Percentiles rank a stretch among this genome's conserved stretches.
These are phyloP conservation scores for Streptanthus diversifolius DNA, from an alignment of 345 rosid species.

Conservation along the genomic window DNA sequence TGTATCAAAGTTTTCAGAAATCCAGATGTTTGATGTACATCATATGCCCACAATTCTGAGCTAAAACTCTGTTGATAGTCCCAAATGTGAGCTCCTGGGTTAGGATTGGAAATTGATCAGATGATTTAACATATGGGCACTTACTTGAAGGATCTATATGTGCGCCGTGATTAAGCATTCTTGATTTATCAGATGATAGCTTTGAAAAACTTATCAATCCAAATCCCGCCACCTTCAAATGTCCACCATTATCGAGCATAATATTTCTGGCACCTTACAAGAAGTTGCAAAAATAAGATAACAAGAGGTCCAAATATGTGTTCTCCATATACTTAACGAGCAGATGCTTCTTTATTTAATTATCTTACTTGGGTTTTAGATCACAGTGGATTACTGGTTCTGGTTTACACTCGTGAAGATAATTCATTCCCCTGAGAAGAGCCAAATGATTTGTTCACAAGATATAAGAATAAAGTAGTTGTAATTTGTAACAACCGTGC, in stretches of 20 bases:
- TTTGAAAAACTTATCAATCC: slow-evolving; percentile 65
- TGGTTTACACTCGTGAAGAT: slow-evolving; percentile 86
- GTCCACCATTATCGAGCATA: slow-evolving; percentile 92
- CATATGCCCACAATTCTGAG: not conserved
- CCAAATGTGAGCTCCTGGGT: not conserved
- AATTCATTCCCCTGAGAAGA: slow-evolving; percentile 79
- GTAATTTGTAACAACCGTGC: not conserved
- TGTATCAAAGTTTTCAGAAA: slow-evolving; percentile 4
- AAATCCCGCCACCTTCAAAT: slow-evolving; percentile 79
- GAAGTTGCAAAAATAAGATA: slow-evolving; percentile 75
- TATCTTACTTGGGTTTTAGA: slow-evolving; percentile 93
- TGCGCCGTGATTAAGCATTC: slow-evolving; percentile 44
- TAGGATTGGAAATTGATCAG: not conserved
- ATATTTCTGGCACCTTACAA: slow-evolving; percentile 99
- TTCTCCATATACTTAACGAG: slow-evolving; percentile 6
- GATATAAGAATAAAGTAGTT: not conserved
- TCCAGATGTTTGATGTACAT: not conserved
- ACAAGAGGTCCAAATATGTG: slow-evolving; percentile 27
- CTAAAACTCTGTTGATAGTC: not conserved
- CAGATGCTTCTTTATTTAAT: slow-evolving; percentile 49
- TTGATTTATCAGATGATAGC: slow-evolving; percentile 61
- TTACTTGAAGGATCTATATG: slow-evolving; percentile 60
- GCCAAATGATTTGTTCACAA: slow-evolving; percentile 12
- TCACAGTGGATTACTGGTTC: slow-evolving; percentile 88
- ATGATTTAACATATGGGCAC: not conserved